These are phyloP conservation scores for Cucurbita pepo DNA, from an alignment of 306 rosid species.

Conservation along the genomic window DNA sequence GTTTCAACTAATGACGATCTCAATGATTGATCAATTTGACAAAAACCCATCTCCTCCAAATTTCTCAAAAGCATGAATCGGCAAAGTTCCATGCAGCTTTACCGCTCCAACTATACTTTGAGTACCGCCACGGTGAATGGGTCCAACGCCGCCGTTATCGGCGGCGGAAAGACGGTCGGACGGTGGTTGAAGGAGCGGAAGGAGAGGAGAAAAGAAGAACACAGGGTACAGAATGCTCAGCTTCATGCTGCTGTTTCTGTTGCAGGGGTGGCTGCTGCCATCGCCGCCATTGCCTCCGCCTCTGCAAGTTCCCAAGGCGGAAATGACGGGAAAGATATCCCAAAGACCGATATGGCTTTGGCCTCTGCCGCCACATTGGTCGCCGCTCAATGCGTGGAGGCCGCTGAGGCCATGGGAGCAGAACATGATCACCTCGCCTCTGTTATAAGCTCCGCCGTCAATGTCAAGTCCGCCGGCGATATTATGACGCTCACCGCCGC, in stretches of 20 bases:
- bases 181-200: conserved; percentile 87
- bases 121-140: conserved; percentile 14
- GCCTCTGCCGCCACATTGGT: conserved; percentile 90
- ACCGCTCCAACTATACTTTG: conserved; percentile 27
- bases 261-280: conserved; percentile 76
- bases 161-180: conserved; percentile 66
- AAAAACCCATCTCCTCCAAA: background rate
- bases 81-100: conserved; percentile 26
- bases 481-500: conserved; percentile 83
- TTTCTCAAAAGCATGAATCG: background rate
- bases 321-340: conserved; percentile 45
- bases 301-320: conserved; percentile 47
- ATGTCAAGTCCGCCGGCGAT: conserved; percentile 75
- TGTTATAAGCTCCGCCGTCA: conserved; percentile 80
- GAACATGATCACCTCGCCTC: conserved; percentile 76
- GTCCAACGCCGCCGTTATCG: conserved; percentile 4
- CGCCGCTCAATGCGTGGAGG: conserved; percentile 92
- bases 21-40: background rate
- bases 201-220: conserved; percentile 88
- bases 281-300: conserved; percentile 76
- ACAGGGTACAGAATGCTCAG: conserved; percentile 76
- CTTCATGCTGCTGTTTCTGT: conserved; percentile 82
- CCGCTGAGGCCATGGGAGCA: conserved; percentile 84
- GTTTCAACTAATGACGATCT: background rate
- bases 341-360: conserved; percentile 66